Evolutionary conservation across 2,329 filamentous ascomycete species (phyloP).

Genomic region (Fusarium sp.): DNA sequence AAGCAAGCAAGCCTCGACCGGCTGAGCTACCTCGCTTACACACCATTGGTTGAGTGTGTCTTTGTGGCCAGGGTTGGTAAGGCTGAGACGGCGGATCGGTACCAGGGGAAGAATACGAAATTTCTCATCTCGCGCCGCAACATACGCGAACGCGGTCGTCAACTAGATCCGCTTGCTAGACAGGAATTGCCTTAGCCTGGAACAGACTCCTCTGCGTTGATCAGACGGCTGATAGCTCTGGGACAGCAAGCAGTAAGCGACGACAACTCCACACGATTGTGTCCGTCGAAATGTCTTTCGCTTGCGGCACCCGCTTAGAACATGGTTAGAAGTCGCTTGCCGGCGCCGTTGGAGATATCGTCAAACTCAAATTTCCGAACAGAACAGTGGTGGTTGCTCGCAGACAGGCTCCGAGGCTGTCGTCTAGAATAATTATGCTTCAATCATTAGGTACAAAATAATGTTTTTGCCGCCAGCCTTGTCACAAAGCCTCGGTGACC

Average conservation of each 20-base stretch:
- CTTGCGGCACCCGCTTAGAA: conserved; percentile 35
- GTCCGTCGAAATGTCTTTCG: conserved; percentile 12
- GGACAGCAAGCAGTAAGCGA: background rate
- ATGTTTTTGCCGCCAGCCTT: conserved; percentile 28
- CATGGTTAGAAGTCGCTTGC: conserved; percentile 19
- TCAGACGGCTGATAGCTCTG: conserved; percentile 12
- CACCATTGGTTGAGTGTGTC: conserved; percentile 15
- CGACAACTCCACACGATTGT: conserved; percentile 7
- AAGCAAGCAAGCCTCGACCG: conserved; percentile 36
- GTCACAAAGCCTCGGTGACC: conserved; percentile 9
- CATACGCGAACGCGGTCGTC: conserved; percentile 20
- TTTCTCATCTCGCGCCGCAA: conserved; percentile 28
- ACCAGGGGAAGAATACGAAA: conserved; percentile 31
- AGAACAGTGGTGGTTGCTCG: conserved; percentile 19
- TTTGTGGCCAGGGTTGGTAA: conserved; percentile 41
- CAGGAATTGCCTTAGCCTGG: background rate
- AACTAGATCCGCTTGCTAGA: conserved; percentile 6
- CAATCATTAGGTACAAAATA: background rate
- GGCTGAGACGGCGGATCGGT: conserved; percentile 47
- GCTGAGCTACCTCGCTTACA: conserved; percentile 9
- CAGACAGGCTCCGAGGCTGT: background rate
- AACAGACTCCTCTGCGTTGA: conserved; percentile 4
- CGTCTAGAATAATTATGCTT: background rate
- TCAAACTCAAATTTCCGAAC: conserved; percentile 7
- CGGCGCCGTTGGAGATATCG: conserved; percentile 23